Conservation (phyloP, 768 basidiomycete genomes). For the Calocybe cyanea region DNA sequence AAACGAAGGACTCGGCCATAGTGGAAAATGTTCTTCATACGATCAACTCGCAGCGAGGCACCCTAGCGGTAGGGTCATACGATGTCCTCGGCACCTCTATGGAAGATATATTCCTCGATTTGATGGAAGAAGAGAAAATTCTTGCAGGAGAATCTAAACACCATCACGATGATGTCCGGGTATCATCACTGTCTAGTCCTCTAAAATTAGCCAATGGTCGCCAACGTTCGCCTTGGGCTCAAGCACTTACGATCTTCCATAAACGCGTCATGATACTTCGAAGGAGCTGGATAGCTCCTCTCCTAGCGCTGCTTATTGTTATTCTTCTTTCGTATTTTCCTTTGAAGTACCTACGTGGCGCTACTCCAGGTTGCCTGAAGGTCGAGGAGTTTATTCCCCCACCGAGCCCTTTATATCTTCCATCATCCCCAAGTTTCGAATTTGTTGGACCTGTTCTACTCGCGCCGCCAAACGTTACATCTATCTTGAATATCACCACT, state of each 20-base stretch:
- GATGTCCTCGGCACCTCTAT: conserved; percentile 57
- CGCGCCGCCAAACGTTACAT: conserved; percentile 37
- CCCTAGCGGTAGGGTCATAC: conserved; percentile 35
- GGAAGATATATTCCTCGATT: conserved; percentile 59
- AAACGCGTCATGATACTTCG: conserved; percentile 52
- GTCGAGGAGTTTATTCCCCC: too few species aligned
- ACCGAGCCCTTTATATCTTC: too few species aligned
- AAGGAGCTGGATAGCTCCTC: conserved; percentile 52
- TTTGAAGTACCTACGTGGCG: conserved; percentile 19
- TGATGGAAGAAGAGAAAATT: conserved; percentile 39
- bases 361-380: too few species aligned
- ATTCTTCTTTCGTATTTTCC: conserved; percentile 2
- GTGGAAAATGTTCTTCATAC: conserved; percentile 47
- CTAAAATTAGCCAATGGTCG: conserved; percentile 35
- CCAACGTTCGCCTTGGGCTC: conserved; percentile 39
- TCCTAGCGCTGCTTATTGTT: conserved; percentile 41
- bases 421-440: conserved; percentile 28
- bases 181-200: conserved; percentile 17
- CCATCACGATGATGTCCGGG: background rate
- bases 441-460: conserved; percentile 36
- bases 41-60: conserved; percentile 34
- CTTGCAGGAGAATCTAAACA: conserved; percentile 10
- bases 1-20: conserved; percentile 40
- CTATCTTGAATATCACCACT: conserved; percentile 24
- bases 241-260: conserved; percentile 55